Percentiles rank a stretch among this genome's conserved stretches.
Conservation (phyloP, 345 rosid genomes). For the Rhodamnia argentea region DNA sequence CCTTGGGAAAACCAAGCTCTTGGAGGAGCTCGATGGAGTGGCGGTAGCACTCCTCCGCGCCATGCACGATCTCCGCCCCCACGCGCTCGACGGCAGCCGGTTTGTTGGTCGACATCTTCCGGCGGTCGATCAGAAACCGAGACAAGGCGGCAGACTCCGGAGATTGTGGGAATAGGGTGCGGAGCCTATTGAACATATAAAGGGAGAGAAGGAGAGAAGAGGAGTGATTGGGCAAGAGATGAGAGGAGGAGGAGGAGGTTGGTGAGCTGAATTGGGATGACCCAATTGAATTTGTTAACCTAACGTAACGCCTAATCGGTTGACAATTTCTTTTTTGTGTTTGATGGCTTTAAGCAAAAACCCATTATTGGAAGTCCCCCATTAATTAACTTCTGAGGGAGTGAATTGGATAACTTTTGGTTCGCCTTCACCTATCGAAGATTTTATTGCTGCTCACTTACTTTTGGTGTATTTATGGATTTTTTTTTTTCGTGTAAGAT, state of each 20-base stretch:
- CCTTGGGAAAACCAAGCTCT: slow-evolving; percentile 86
- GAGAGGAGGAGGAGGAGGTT: background rate
- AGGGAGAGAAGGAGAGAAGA: background rate
- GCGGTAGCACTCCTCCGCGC: slow-evolving; percentile 53
- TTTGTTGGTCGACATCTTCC: background rate
- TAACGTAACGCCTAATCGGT: background rate
- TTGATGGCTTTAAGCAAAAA: background rate
- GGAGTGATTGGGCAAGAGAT: background rate
- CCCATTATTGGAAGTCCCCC: background rate
- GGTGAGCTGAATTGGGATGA: background rate
- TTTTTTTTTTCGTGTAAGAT: background rate
- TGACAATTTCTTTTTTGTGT: background rate
- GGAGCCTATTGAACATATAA: background rate
- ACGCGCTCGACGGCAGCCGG: slow-evolving; percentile 28
- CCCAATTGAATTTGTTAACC: background rate
- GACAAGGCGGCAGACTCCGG: background rate
- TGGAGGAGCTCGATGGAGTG: slow-evolving; percentile 62
- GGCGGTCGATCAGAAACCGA: background rate
- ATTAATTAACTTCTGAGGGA: background rate
- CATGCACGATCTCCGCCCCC: slow-evolving; percentile 71
- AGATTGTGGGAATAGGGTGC: background rate
- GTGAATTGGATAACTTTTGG: background rate
- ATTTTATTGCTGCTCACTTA: background rate
- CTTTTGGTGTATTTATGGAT: background rate
- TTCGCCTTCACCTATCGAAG: background rate